These are phyloP conservation scores for Coemansia sp. DNA, from an alignment of 192 early-diverging fungal genomes.

Conservation along the genomic window DNA sequence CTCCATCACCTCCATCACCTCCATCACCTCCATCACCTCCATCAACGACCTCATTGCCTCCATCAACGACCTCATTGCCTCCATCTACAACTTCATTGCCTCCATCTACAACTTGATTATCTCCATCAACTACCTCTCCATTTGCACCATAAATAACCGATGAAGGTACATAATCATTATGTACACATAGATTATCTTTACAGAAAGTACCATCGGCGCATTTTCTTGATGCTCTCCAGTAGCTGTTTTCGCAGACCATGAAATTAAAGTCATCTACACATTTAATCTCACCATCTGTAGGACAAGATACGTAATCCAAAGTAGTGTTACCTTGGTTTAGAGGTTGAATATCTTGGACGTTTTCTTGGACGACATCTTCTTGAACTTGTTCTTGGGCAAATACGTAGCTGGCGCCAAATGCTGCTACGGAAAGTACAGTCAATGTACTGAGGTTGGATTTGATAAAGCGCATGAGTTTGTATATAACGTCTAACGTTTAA, in stretches of 20 bases:
- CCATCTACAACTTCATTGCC: not conserved
- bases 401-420: too few species aligned
- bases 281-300: not conserved
- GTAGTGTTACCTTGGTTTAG: not conserved
- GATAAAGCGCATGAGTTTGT: not conserved
- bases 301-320: conserved; percentile 3
- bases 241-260: conserved; percentile 10
- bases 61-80: not conserved
- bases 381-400: too few species aligned
- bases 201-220: conserved; percentile 5
- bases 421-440: not conserved
- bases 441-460: not conserved
- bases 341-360: too few species aligned
- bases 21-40: not conserved
- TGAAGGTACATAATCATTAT: not conserved
- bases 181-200: not conserved
- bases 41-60: not conserved
- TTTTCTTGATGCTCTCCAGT: conserved; percentile 6
- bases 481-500: not conserved
- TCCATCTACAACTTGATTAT: too few species aligned
- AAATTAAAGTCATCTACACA: conserved; percentile 8
- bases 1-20: not conserved
- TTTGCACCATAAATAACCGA: not conserved
- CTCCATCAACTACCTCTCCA: too few species aligned
- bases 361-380: too few species aligned